Evolutionary conservation across 371 early-diverging fungal genomes (phyloP).

Genomic region (Fennellomyces sp.): DNA sequence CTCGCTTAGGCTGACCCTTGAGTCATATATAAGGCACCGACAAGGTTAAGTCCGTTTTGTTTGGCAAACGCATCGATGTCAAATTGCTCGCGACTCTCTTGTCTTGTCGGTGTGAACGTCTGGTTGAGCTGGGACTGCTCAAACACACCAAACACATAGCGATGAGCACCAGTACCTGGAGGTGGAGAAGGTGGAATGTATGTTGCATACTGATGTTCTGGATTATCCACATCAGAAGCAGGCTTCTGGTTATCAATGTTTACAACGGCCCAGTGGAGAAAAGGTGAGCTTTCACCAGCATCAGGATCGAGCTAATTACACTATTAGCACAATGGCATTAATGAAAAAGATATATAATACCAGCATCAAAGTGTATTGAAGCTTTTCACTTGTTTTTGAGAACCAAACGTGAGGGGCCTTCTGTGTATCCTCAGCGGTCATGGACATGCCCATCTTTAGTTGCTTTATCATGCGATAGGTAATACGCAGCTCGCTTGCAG

Average conservation of each 20-base stretch:
- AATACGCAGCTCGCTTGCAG: constrained; percentile 18
- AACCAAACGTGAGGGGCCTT: constrained; percentile 24
- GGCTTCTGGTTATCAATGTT: constrained; percentile 48
- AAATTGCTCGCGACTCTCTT: constrained; percentile 8
- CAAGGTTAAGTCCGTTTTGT: constrained; percentile 10
- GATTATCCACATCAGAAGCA: constrained; percentile 30
- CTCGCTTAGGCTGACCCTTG: too few relatives aligned
- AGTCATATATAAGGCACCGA: constrained; percentile 13
- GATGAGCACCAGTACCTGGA: constrained; percentile 42
- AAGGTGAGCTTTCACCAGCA: constrained; percentile 22
- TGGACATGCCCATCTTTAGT: constrained; percentile 8
- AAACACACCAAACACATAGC: constrained; percentile 53
- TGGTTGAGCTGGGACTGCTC: constrained; percentile 27
- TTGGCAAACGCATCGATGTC: constrained; percentile 12
- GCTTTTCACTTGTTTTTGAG: constrained; percentile 5
- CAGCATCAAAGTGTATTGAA: constrained; percentile 20
- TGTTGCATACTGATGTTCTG: constrained; percentile 20
- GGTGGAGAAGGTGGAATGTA: constrained; percentile 52
- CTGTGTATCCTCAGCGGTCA: constrained; percentile 11
- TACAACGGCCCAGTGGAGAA: constrained; percentile 52
- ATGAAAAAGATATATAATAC: constrained; percentile 9
- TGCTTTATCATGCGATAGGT: constrained; percentile 17
- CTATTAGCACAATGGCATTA: background rate
- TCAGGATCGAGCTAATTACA: constrained; percentile 48
- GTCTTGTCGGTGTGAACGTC: constrained; percentile 6